A percentile compares a stretch with the other conserved stretches of the same genome.
phyloP scores from a whole-genome alignment of 139 green algal genomes.

The Diplosphaera chodatii region DNA sequence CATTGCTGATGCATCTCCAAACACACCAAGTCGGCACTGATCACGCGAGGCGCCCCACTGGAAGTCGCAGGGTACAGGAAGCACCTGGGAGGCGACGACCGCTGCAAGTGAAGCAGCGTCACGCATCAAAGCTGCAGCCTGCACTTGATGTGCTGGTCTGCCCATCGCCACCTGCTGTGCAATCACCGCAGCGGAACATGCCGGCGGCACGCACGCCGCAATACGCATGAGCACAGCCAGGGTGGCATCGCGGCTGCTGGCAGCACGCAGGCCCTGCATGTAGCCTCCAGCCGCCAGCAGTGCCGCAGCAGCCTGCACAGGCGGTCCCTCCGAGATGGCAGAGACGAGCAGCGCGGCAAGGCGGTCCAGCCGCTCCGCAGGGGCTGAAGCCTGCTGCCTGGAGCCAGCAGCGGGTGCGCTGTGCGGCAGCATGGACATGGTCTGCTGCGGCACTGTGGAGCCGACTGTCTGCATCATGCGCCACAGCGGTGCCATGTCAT shows the following conservation, averaged over 20 bases:
- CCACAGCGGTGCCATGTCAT: neutral
- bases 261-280: neutral
- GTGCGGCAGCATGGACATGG: too few species aligned
- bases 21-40: too few species aligned
- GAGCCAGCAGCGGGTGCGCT: neutral
- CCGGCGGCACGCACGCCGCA: neutral
- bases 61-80: too few species aligned
- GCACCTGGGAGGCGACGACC: slow-evolving; percentile 13
- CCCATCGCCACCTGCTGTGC: neutral
- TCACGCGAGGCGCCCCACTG: too few species aligned
- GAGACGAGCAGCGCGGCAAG: neutral
- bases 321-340: neutral
- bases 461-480: neutral
- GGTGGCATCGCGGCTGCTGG: too few species aligned
- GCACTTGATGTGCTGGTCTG: neutral
- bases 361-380: neutral
- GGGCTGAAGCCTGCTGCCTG: too few species aligned
- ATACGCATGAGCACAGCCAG: too few species aligned
- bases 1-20: too few species aligned
- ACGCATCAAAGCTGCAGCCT: neutral
- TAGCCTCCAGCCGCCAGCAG: neutral
- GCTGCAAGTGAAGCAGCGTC: slow-evolving; percentile 11
- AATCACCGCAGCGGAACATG: too few species aligned
- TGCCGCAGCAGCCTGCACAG: neutral
- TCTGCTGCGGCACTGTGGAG: neutral